Evolutionary conservation across 73 alveolate species (phyloP), one percentile per base, ranked within the genome.

Genomic region (Loxodes magnus): DNA sequence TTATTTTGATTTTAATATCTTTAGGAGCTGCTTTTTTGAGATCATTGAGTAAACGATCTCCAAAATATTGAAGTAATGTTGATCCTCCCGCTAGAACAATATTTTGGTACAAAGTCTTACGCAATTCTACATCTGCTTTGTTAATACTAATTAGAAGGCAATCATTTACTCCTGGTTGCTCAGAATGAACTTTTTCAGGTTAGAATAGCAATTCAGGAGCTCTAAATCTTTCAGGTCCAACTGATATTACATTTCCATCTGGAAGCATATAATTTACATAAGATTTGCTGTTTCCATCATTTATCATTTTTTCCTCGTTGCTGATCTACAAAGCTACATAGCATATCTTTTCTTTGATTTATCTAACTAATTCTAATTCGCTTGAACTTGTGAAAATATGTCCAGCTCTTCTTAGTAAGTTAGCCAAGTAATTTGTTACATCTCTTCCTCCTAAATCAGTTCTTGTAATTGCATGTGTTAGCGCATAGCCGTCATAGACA

Each of bases 141-240:
- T 70, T 76, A 37, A 89, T 71, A 21, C 93, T 62, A 35, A 69
- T 70, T 23, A 61, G 35, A 37, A 89, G 58, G 71, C 84, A 49
- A 34, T 87, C 94, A 16, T 64, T 94, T 10, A 87, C 60, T 22
- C 78, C 77, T 51, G 71, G 71, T 49, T 79, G 65, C 43, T 87
- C 96, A 31, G 66, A 67, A 27, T 91, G 96, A 12, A 85, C 72
- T 56, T 67, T 60, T 60, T 57, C 69, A 5, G 98, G 97, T 43
- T 74, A 54, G 77, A 91, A 91, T 62, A 91, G 67, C 26, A 91
- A 84, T 75, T 91, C 98, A 10, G 98, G 96, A 14, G 97, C 96
- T 34, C 72, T 65, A 34, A 26, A 43, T 56, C 82, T 76, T 51
- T 61, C 94, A 0, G 74, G 42, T n/a, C 65, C 62, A 3, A 78